phyloP scores from a whole-genome alignment of 2,329 filamentous ascomycete genomes.

The Monilinia polystroma region DNA sequence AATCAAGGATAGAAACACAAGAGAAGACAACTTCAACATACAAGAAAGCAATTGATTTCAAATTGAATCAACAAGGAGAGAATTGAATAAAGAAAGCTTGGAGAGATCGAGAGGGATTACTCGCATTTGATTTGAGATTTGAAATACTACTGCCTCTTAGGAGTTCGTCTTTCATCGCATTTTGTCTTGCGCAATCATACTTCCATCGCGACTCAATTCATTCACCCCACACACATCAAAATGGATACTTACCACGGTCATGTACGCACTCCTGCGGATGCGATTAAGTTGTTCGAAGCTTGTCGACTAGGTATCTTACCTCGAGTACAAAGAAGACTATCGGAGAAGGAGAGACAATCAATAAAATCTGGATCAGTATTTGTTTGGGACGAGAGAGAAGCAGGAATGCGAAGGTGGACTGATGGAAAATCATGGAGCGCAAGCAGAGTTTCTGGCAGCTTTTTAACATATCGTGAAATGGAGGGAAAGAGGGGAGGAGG shows the following conservation, averaged over 20 bases:
- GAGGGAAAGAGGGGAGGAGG: slow-evolving; percentile 90
- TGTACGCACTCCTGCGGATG: slow-evolving; percentile 92
- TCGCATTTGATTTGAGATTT: neutral
- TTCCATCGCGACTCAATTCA: slow-evolving; percentile 23
- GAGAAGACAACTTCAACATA: neutral
- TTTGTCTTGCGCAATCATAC: neutral
- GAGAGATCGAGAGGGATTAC: neutral
- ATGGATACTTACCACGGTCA: slow-evolving; percentile 98
- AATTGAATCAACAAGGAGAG: neutral
- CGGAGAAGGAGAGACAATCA: slow-evolving; percentile 94
- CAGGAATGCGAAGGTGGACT: slow-evolving; percentile 97
- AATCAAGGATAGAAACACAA: neutral
- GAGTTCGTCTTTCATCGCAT: slow-evolving; percentile 3
- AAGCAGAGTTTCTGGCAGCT: slow-evolving; percentile 94
- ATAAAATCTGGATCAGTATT: slow-evolving; percentile 97
- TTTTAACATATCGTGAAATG: slow-evolving; percentile 97
- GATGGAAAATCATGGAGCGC: slow-evolving; percentile 99
- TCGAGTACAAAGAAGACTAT: slow-evolving; percentile 90
- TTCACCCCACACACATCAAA: slow-evolving; percentile 34
- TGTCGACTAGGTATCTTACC: slow-evolving; percentile 87
- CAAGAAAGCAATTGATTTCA: neutral
- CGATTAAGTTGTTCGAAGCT: slow-evolving; percentile 97
- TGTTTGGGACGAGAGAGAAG: slow-evolving; percentile 99
- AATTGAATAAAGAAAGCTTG: neutral
- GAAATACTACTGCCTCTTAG: neutral